These are phyloP conservation scores for Sclerotinia subarctica DNA, from an alignment of 2,329 filamentous ascomycete genomes.

Conservation along the genomic window DNA sequence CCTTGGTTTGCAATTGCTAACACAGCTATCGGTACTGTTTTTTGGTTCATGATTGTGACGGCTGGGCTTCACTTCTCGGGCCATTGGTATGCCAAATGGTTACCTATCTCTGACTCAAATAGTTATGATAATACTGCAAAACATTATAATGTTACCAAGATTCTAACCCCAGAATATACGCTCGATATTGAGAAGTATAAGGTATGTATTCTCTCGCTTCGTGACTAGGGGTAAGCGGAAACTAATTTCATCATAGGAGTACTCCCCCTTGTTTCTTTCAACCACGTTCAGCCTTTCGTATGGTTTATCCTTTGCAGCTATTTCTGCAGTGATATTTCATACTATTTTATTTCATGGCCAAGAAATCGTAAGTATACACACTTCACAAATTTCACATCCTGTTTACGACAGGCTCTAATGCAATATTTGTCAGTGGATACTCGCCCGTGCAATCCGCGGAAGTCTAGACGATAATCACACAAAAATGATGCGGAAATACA, in stretches of 20 bases:
- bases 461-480: conserved; percentile 40
- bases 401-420: neutral
- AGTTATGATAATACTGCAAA: conserved; percentile 62
- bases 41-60: conserved; percentile 60
- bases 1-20: conserved; percentile 72
- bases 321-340: conserved; percentile 65
- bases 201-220: conserved; percentile 58
- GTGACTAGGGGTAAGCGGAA: conserved; percentile 44
- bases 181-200: conserved; percentile 65
- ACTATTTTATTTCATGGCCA: conserved; percentile 65
- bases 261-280: conserved; percentile 69
- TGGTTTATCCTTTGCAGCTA: conserved; percentile 69
- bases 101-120: conserved; percentile 58
- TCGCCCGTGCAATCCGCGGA: conserved; percentile 62
- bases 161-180: conserved; percentile 66
- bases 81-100: conserved; percentile 62
- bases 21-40: conserved; percentile 62
- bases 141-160: conserved; percentile 55
- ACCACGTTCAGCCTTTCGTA: conserved; percentile 70
- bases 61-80: conserved; percentile 63
- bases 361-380: conserved; percentile 48
- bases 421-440: conserved; percentile 43
- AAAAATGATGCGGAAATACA: conserved; percentile 56
- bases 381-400: neutral
- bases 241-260: conserved; percentile 57